Base-by-base conservation (phyloP, 495 filamentous ascomycete species). In the Talaromyces proteolyticus region DNA sequence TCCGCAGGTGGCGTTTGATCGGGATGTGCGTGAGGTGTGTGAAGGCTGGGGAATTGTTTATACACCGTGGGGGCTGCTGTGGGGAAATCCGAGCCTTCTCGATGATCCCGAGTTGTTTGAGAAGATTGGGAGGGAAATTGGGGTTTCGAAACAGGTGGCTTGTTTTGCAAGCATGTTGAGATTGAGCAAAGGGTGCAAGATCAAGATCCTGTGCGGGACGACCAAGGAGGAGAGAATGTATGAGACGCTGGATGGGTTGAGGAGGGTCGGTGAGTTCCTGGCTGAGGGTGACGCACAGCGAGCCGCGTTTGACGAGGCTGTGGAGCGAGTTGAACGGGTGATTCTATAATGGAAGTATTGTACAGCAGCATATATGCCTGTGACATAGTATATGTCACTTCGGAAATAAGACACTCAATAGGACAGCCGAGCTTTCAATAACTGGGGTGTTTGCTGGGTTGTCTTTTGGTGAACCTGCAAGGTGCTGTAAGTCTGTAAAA, bases 201-300 rank as follows among this genome's bases (percentile, higher is more conserved):
- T 26, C 22, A 45, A 18, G 12, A 12, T 34, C 8, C 19, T 45
- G 22, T 45, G 43, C 29, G 24, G 43, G 22, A 45, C 24, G 10
- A 45, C 21, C 17, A 45, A 45, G 23, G 43, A 8, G 23, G 1
- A 45, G 2, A 29, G 43, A 12, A 45, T 45, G 24, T n/a, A 3
- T 3, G 43, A 45, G 23, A 45, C 43, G 11, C 29, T 45, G 10
- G 23, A 45, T 6, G 43, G 43, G 8, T 11, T 34, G 12, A 17
- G 23, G 66, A 69, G 2, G 49, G 66, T 10, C 24, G 16, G 29
- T 3, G 11, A 2, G 11, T 45, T 25, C 29, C 12, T 45, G 5
- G 24, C 43, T 25, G 3, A 45, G 23, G 49, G 47, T 44, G 36
- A 47, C 8, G 29, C n/a, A 34, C 8, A 34, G 14, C 29, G 14